Percentiles rank a stretch among this genome's conserved stretches.
phyloP scores from a whole-genome alignment of 2,329 filamentous ascomycete species.

The Beauveria sp. region DNA sequence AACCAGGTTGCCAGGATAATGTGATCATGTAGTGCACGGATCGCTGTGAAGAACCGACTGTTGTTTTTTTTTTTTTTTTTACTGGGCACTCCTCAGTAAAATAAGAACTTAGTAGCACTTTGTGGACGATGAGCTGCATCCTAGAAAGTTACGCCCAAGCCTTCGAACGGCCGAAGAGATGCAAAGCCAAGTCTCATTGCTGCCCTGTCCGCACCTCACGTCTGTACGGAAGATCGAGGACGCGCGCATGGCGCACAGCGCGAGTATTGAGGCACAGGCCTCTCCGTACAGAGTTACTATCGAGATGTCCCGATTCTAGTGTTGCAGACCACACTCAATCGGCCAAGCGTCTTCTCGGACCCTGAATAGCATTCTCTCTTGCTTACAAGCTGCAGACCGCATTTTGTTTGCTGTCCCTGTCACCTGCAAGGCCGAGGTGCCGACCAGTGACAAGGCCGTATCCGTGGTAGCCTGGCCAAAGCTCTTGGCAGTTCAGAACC shows the following conservation, averaged over 20 bases:
- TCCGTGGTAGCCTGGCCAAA: background rate
- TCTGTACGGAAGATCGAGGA: background rate
- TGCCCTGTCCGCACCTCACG: background rate
- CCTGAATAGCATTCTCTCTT: background rate
- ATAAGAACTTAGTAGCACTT: too few relatives aligned
- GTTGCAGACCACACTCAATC: background rate
- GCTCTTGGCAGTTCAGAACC: background rate
- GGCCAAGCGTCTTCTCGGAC: background rate
- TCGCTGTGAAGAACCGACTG: too few relatives aligned
- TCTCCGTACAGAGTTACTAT: too few relatives aligned
- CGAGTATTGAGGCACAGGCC: background rate
- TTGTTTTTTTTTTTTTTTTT: too few relatives aligned
- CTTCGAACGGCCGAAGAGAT: background rate
- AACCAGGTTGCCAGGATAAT: too few relatives aligned
- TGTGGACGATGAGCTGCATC: too few relatives aligned
- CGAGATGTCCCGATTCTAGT: too few relatives aligned
- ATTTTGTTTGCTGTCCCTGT: background rate
- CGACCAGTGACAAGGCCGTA: background rate
- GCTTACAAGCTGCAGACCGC: background rate
- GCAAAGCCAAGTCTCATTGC: background rate
- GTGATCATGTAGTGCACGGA: too few relatives aligned
- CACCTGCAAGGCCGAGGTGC: background rate
- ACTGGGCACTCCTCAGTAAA: too few relatives aligned
- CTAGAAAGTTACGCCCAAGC: background rate
- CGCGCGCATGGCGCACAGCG: background rate